Percentiles rank a stretch among this genome's conserved stretches.
Evolutionary conservation across 2,329 filamentous ascomycete species (phyloP).

Genomic region (Neofusicoccum sp.): DNA sequence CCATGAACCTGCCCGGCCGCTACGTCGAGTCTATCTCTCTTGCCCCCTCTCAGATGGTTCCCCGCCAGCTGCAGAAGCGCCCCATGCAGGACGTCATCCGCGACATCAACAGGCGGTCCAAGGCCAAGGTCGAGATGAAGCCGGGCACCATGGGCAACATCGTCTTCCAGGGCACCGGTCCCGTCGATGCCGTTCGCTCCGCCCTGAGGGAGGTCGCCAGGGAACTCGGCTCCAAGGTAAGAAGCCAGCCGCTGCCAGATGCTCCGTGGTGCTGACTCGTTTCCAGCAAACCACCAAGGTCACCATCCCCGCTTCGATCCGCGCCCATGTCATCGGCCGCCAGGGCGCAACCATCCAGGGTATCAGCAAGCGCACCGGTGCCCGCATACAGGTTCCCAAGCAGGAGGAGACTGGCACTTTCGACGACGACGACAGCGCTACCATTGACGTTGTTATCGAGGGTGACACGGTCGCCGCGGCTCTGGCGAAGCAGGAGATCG

Average conservation of each 20-base stretch:
- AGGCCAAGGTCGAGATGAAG: conserved; percentile 78
- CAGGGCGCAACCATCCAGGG: conserved; percentile 86
- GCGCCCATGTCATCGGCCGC: conserved; percentile 89
- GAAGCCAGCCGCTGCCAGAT: conserved; percentile 23
- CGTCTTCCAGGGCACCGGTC: conserved; percentile 81
- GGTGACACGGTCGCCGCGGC: conserved; percentile 87
- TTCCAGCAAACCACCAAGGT: conserved; percentile 66
- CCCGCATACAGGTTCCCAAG: conserved; percentile 85
- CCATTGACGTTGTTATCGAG: conserved; percentile 83
- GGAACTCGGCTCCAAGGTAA: conserved; percentile 81
- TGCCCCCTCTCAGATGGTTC: conserved; percentile 72
- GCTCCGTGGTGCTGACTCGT: conserved; percentile 9
- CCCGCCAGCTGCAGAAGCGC: conserved; percentile 75
- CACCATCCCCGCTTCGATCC: conserved; percentile 76
- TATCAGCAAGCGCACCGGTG: conserved; percentile 85
- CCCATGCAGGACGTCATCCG: conserved; percentile 81
- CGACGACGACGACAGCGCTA: conserved; percentile 74
- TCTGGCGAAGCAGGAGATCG: conserved; percentile 78
- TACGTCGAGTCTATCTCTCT: conserved; percentile 75
- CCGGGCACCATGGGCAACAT: conserved; percentile 69
- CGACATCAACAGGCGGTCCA: conserved; percentile 89
- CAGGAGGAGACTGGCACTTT: conserved; percentile 64
- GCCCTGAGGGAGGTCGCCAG: conserved; percentile 86
- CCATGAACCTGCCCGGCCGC: conserved; percentile 77
- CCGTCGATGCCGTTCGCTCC: conserved; percentile 78